phyloP scores from a whole-genome alignment of 2,329 filamentous ascomycete species.

The Aspergillus uvarum region DNA sequence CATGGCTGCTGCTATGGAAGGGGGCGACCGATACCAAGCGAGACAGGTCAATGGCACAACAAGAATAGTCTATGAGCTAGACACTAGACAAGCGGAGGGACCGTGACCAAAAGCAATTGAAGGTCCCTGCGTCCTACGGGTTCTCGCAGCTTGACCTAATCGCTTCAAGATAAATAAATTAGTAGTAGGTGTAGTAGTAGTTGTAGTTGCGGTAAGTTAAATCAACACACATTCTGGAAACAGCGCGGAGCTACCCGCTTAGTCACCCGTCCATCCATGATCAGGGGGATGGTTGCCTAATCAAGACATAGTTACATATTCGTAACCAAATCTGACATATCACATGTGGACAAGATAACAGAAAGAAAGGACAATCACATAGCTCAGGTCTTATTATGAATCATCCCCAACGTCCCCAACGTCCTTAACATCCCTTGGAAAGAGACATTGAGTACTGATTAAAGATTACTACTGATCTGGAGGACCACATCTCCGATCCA shows the following conservation, averaged over 20 bases:
- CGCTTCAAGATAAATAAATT: too few species aligned
- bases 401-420: too few species aligned
- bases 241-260: conserved; percentile 9
- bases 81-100: too few species aligned
- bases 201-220: too few species aligned
- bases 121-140: too few species aligned
- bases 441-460: neutral
- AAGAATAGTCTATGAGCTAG: too few species aligned
- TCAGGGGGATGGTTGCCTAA: conserved; percentile 2
- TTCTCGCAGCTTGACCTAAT: too few species aligned
- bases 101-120: too few species aligned
- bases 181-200: too few species aligned
- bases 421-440: neutral
- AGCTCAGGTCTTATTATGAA: too few species aligned
- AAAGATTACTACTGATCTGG: conserved; percentile 3
- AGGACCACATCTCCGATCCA: neutral
- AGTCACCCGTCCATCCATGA: conserved; percentile 14
- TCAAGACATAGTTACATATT: too few species aligned
- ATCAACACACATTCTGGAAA: neutral
- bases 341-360: neutral
- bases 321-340: neutral
- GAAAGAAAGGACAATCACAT: too few species aligned
- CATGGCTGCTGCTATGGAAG: conserved; percentile 19
- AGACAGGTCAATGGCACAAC: neutral
- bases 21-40: neutral